Evolutionary conservation across 2,329 filamentous ascomycete species (phyloP), one percentile per base, ranked within the genome.

Genomic region (Cercospora brassicicola): DNA sequence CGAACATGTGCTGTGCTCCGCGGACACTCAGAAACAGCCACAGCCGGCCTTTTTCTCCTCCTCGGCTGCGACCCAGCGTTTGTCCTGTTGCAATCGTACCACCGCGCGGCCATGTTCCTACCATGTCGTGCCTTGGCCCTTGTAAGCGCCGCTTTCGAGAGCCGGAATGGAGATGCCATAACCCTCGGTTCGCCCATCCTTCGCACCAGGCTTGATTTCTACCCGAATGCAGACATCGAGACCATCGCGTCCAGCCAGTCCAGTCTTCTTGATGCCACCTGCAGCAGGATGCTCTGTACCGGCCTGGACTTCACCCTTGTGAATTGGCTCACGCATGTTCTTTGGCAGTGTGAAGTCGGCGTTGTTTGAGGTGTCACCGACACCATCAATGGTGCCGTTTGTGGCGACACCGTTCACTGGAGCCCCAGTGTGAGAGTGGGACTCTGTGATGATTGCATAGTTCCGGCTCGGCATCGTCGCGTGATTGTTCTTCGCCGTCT

Each of bases 241-340:
- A 0, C 83, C 83, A 68, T 80, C 78, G 10, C 71, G 69, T 2
- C 83, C 83, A 42, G 80, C 81, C 5, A 85, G 73, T 1, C 82
- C 81, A 3, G 77, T 82, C 69, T 77, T 76, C 55, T 68, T 69
- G 30, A 84, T 64, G 4, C 82, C 83, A 10, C 62, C 62, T n/a
- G 92, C 91, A 11, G 93, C 91, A 67, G 87, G 88, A 82, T 97
- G 93, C 31, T 81, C 82, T 0, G 93, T 93, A 2, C 94, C 94
- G 0, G 92, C 92, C 57, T 86, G 82, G n/a, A 88, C 80, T 78
- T 97, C 94, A 57, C 94, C 94, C 3, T 82, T 80, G 77, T 94
- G 90, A 45, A 97, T 84, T 26, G 90, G 87, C 1, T 86, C 83
- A 75, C 94, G 91, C 31, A 80, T 79, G 67, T 85, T 85, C 89